Evolutionary conservation across 2,329 filamentous ascomycete species (phyloP).

Genomic region (Ascochyta koolunga): DNA sequence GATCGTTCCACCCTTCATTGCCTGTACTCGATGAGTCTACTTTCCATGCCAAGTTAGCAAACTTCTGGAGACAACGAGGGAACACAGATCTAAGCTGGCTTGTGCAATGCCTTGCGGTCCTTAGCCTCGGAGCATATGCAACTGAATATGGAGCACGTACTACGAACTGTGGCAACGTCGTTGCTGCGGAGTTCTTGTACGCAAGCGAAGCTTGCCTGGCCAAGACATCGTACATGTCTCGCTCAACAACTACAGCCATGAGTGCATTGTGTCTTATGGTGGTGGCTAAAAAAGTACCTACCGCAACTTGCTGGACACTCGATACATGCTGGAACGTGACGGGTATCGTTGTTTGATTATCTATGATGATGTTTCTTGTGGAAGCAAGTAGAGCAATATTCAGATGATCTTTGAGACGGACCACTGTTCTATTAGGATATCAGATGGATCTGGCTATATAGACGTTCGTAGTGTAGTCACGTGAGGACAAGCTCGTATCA

Average conservation of each 20-base stretch:
- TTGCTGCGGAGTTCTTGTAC: constrained; percentile 24
- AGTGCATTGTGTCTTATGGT: constrained; percentile 29
- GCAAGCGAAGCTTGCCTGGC: constrained; percentile 31
- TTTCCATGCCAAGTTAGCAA: constrained; percentile 14
- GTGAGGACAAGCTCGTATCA: too few relatives aligned
- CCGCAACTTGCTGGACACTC: constrained; percentile 30
- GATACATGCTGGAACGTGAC: constrained; percentile 31
- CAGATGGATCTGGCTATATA: too few relatives aligned
- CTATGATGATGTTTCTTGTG: constrained; percentile 29
- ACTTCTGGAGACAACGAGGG: constrained; percentile 13
- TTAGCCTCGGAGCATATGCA: constrained; percentile 29
- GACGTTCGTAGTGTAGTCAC: too few relatives aligned
- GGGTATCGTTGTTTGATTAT: constrained; percentile 25
- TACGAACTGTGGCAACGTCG: not conserved
- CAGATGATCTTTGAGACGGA: too few relatives aligned
- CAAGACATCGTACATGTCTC: constrained; percentile 29
- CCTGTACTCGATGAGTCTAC: constrained; percentile 16
- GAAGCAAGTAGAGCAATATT: too few relatives aligned
- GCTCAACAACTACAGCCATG: constrained; percentile 19
- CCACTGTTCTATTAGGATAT: too few relatives aligned
- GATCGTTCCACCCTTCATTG: constrained; percentile 17
- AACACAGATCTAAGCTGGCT: constrained; percentile 22
- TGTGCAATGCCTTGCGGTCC: constrained; percentile 23
- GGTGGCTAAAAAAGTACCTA: constrained; percentile 29
- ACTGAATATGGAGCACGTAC: constrained; percentile 7